Conservation (phyloP, 1,284 basidiomycete species). For the Ceratobasidium sp. region DNA sequence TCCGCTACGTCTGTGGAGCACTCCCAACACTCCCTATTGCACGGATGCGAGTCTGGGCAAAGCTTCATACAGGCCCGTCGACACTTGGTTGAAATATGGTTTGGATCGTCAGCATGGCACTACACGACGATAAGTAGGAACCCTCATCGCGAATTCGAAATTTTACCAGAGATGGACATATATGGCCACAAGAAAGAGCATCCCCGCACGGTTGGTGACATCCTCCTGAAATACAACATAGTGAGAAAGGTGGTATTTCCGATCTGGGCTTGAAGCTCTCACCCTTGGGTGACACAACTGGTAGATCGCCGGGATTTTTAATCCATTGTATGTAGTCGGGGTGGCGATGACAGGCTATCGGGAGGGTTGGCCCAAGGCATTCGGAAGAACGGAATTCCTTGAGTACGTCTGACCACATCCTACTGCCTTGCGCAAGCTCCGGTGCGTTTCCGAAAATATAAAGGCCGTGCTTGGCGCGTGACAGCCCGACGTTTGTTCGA, state of each 20-base stretch:
- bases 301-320: slow-evolving; percentile 61
- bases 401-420: slow-evolving; percentile 67
- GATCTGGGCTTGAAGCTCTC: slow-evolving; percentile 6
- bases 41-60: slow-evolving; percentile 66
- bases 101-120: slow-evolving; percentile 68
- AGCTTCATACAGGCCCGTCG: slow-evolving; percentile 59
- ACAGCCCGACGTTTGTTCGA: too few species aligned
- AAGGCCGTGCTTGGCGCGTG: slow-evolving; percentile 70
- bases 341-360: slow-evolving; percentile 65
- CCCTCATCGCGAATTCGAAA: too few species aligned
- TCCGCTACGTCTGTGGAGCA: slow-evolving; percentile 55
- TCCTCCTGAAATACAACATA: slow-evolving; percentile 57
- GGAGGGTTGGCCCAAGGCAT: slow-evolving; percentile 60
- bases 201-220: slow-evolving; percentile 64
- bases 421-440: slow-evolving; percentile 57
- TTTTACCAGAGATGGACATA: slow-evolving; percentile 61
- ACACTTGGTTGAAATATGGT: slow-evolving; percentile 61
- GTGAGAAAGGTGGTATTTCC: background rate
- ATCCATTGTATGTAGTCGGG: slow-evolving; percentile 54
- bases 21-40: slow-evolving; percentile 59
- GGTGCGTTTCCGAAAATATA: slow-evolving; percentile 71
- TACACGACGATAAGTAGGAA: slow-evolving; percentile 48
- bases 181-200: slow-evolving; percentile 69
- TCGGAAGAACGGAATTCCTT: slow-evolving; percentile 58
- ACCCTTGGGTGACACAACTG: slow-evolving; percentile 65